Evolutionary conservation across 1,284 basidiomycete species (phyloP), one percentile per base, ranked within the genome.

Genomic region (Acaromyces ingoldii): DNA sequence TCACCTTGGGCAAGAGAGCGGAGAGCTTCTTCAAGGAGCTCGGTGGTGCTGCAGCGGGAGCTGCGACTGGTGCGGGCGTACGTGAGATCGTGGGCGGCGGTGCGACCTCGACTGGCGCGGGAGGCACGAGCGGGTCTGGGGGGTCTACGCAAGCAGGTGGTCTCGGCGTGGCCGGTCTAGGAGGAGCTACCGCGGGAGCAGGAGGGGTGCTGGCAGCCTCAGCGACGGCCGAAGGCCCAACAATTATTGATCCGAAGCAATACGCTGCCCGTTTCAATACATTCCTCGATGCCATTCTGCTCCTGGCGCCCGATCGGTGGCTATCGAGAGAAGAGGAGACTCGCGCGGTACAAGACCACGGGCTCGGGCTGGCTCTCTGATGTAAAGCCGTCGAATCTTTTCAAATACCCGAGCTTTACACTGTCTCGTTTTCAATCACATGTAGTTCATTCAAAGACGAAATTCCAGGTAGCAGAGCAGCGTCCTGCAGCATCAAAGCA

Each of bases 11-110:
- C 79, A 98, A 98, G 80, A 91, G 91, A 68, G 80, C 97, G 24
- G 93, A 98, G 77, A 93, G 86, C 62, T 93, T 91, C 87, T 90
- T 97, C 43, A 98, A 97, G 74, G 93, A 97, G 69, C 86, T 88
- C 1, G 82, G 88, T 0, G 89, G 92, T 76, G 80, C 96, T 17
- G 89, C 30, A 22, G 15, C 29, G 30, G 45, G 30, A 19, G 36
- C 37, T 13, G 28, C 33, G 4, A 37, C 4, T 21, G n/a, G 6
- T 34, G n/a, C n/a, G n/a, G n/a, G n/a, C n/a, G 10, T 34, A 34
- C 31, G 10, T 10, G n/a, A 34, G 31, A 10, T 10, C 31, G n/a
- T n/a, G n/a, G n/a, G n/a, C n/a, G n/a, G n/a, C n/a, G n/a, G n/a
- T n/a, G n/a, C n/a, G n/a, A n/a, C n/a, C n/a, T n/a, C 26, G 41